phyloP scores from a whole-genome alignment of 805 yeast species.

The Candida rishiriensis region DNA sequence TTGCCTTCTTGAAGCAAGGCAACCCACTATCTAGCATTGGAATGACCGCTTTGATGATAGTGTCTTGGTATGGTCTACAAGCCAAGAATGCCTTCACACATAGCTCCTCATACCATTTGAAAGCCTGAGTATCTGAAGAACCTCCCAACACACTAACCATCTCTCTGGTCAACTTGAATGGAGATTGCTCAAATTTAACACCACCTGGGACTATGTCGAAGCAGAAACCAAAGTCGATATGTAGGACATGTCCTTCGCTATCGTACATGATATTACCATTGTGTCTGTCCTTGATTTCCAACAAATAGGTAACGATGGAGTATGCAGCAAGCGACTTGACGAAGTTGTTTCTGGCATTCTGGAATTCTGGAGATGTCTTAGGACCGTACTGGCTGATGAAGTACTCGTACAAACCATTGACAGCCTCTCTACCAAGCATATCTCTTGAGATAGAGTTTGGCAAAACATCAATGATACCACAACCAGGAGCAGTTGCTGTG shows the following conservation, averaged over 20 bases:
- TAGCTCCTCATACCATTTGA: slow-evolving; percentile 88
- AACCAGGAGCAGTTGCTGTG: slow-evolving; percentile 98
- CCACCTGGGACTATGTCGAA: slow-evolving; percentile 99
- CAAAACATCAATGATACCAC: slow-evolving; percentile 97
- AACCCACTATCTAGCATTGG: slow-evolving; percentile 96
- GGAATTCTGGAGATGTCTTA: slow-evolving; percentile 86
- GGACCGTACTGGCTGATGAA: slow-evolving; percentile 90
- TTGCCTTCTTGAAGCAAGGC: slow-evolving; percentile 90
- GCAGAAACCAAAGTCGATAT: slow-evolving; percentile 97
- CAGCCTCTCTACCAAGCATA: slow-evolving; percentile 98
- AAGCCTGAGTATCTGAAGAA: slow-evolving; percentile 74
- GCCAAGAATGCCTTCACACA: slow-evolving; percentile 91
- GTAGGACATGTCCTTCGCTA: slow-evolving; percentile 89
- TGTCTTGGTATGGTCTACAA: slow-evolving; percentile 81
- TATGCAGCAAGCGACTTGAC: slow-evolving; percentile 94
- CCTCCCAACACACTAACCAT: slow-evolving; percentile 99
- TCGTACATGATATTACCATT: slow-evolving; percentile 98
- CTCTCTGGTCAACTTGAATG: slow-evolving; percentile 92
- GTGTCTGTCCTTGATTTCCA: slow-evolving; percentile 96
- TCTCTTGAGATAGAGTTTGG: slow-evolving; percentile 95
- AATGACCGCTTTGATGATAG: slow-evolving; percentile 74
- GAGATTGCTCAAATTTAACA: slow-evolving; percentile 96
- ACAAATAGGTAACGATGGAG: slow-evolving; percentile 81
- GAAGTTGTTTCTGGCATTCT: slow-evolving; percentile 86
- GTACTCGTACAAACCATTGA: slow-evolving; percentile 91